These are phyloP conservation scores for Jamesozyma lodderae DNA, from an alignment of 805 yeast genomes.

Conservation along the genomic window DNA sequence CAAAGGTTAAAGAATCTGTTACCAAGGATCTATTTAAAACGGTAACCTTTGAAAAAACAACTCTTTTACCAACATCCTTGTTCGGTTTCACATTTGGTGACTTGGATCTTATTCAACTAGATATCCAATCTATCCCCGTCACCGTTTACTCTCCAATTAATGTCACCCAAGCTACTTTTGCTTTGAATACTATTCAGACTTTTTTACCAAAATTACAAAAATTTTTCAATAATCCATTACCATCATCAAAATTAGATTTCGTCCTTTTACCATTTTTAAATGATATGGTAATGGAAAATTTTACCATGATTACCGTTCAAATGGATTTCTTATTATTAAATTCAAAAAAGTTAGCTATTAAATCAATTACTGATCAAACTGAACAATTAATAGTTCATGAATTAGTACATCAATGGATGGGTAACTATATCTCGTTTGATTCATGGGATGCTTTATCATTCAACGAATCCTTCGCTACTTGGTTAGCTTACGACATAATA, in stretches of 20 bases:
- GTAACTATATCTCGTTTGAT: constrained; percentile 57
- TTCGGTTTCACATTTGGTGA: constrained; percentile 67
- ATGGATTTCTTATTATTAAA: constrained; percentile 41
- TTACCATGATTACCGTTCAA: constrained; percentile 57
- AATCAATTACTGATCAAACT: constrained; percentile 28
- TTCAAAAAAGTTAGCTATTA: constrained; percentile 23
- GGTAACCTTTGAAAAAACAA: constrained; percentile 44
- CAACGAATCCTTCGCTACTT: constrained; percentile 73
- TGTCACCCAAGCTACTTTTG: constrained; percentile 37
- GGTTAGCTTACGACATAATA: constrained; percentile 47
- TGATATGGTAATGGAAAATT: constrained; percentile 78
- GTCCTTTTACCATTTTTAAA: constrained; percentile 60
- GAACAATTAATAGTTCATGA: constrained; percentile 62
- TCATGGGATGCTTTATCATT: constrained; percentile 66
- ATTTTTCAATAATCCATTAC: constrained; percentile 40
- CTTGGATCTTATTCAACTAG: constrained; percentile 42
- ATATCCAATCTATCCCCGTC: constrained; percentile 35
- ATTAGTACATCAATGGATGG: constrained; percentile 74
- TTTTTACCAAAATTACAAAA: constrained; percentile 41
- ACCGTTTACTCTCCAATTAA: constrained; percentile 47
- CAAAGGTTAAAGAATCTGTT: background rate
- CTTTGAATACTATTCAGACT: constrained; percentile 40
- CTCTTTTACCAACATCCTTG: constrained; percentile 51
- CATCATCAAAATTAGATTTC: constrained; percentile 57
- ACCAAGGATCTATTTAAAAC: constrained; percentile 15